These are phyloP conservation scores for Xylaria venustula DNA, from an alignment of 495 filamentous ascomycete genomes.

Conservation along the genomic window DNA sequence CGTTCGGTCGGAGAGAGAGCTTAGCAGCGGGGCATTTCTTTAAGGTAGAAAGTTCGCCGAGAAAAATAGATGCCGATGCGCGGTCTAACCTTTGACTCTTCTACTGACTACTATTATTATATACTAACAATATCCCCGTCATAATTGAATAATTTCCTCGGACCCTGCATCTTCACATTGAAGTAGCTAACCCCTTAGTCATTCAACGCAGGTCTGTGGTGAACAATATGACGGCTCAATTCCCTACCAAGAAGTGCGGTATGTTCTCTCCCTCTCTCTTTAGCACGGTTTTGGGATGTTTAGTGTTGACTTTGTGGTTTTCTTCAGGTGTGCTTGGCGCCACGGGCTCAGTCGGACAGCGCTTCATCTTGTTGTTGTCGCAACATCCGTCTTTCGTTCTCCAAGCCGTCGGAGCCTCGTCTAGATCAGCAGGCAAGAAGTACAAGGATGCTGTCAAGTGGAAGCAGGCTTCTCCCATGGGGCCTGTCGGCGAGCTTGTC, in stretches of 20 bases:
- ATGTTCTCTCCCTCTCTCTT: constrained; percentile 5
- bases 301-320: background rate
- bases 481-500: constrained; percentile 65
- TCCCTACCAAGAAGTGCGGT: constrained; percentile 55
- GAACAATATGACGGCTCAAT: constrained; percentile 42
- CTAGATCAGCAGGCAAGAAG: constrained; percentile 74
- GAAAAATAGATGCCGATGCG: constrained; percentile 13
- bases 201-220: background rate
- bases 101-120: too few relatives aligned
- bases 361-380: constrained; percentile 79
- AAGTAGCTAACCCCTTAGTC: background rate
- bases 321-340: constrained; percentile 62
- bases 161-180: background rate
- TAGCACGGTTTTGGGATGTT: background rate
- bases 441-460: constrained; percentile 81
- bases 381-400: constrained; percentile 75
- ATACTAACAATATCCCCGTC: background rate
- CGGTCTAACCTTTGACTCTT: background rate
- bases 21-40: constrained; percentile 25
- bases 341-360: constrained; percentile 83
- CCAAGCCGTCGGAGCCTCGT: constrained; percentile 75
- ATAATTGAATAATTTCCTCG: background rate
- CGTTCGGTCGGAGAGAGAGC: background rate
- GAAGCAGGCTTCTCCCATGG: constrained; percentile 79
- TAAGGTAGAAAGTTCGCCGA: background rate